phyloP scores from a whole-genome alignment of 805 yeast species.

The Saturnispora galanensis region DNA sequence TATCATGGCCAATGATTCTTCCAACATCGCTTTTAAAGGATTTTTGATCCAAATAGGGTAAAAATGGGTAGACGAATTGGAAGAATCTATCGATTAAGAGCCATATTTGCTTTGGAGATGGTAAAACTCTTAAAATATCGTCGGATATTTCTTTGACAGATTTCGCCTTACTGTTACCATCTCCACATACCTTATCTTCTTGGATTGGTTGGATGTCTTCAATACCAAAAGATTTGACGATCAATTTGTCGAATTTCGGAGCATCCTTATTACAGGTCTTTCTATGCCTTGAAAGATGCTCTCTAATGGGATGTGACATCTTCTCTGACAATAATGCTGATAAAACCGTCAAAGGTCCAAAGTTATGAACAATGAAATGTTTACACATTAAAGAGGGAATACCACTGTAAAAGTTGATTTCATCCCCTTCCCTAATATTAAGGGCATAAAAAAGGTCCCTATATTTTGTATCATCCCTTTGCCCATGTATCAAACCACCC shows the following conservation, averaged over 20 bases:
- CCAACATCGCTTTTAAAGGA: conserved; percentile 27
- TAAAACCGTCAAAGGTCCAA: conserved; percentile 45
- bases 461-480: neutral
- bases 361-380: conserved; percentile 33
- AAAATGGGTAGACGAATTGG: conserved; percentile 34
- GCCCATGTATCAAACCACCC: neutral
- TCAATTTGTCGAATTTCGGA: conserved; percentile 21
- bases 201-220: conserved; percentile 29
- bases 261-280: conserved; percentile 8
- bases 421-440: conserved; percentile 24
- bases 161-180: neutral
- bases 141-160: conserved; percentile 16
- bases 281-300: conserved; percentile 16
- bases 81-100: conserved; percentile 36
- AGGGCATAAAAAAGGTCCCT: conserved; percentile 4
- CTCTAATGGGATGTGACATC: conserved; percentile 29
- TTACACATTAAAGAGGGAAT: conserved; percentile 33
- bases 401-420: conserved; percentile 33
- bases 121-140: conserved; percentile 31
- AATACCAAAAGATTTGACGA: conserved; percentile 30
- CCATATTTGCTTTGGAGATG: conserved; percentile 38
- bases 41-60: conserved; percentile 37
- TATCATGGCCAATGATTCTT: conserved; percentile 27
- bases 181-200: neutral
- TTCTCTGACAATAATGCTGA: conserved; percentile 40